These are phyloP conservation scores for Buxus sempervirens DNA, from an alignment of 164 flowering plant genomes.

Conservation along the genomic window DNA sequence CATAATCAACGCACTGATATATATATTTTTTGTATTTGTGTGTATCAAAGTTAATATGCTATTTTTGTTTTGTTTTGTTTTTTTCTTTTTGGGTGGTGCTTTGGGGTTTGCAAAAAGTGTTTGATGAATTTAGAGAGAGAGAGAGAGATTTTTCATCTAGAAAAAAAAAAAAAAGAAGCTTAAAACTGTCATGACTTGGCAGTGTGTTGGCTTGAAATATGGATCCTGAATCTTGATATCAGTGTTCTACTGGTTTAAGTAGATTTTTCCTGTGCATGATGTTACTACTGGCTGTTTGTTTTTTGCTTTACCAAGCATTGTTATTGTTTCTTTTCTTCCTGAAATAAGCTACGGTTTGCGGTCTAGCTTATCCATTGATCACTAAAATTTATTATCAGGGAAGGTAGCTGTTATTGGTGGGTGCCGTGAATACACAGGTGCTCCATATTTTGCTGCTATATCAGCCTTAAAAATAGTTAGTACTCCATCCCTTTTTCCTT, in stretches of 20 bases:
- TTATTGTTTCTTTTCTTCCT: neutral
- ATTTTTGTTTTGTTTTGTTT: no score
- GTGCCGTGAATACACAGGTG: constrained; percentile 98
- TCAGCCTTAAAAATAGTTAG: constrained; percentile 93
- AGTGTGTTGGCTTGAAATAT: neutral
- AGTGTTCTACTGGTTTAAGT: neutral
- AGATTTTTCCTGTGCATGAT: neutral
- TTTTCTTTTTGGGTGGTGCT: no score
- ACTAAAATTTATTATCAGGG: constrained; percentile 46
- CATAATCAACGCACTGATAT: no score
- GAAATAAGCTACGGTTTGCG: neutral
- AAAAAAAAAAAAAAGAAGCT: neutral
- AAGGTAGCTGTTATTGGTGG: constrained; percentile 97
- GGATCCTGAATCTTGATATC: neutral
- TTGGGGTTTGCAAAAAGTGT: no score
- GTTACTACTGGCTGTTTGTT: neutral
- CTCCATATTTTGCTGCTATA: constrained; percentile 97
- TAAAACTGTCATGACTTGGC: no score
- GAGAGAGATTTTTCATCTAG: no score
- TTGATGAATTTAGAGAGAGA: no score
- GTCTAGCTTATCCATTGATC: neutral
- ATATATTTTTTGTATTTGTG: no score
- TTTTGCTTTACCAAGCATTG: neutral
- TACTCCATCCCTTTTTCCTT: constrained; percentile 11
- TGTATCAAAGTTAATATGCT: no score